These are phyloP conservation scores for Albatrellus sp. DNA, from an alignment of 1,284 basidiomycete genomes.

Conservation along the genomic window DNA sequence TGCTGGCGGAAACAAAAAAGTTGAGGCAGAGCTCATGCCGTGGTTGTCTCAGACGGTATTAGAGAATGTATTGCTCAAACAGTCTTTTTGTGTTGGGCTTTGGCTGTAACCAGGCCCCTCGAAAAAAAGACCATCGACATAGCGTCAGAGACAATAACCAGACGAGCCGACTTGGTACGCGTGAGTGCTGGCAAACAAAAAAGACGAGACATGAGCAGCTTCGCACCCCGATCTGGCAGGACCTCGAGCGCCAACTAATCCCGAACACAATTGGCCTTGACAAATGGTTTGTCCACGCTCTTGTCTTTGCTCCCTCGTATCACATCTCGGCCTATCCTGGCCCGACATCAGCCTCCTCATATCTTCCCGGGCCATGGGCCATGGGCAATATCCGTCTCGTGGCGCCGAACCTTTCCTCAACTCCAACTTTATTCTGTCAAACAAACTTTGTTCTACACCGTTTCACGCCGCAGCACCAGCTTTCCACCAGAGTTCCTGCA, in stretches of 20 bases:
- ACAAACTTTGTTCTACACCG: too few species aligned
- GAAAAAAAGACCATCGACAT: neutral
- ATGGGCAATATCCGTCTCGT: too few species aligned
- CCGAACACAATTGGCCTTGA: slow-evolving; percentile 7
- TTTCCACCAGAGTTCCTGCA: too few species aligned
- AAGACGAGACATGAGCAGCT: slow-evolving; percentile 5
- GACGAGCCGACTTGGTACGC: neutral
- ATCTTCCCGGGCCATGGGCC: too few species aligned
- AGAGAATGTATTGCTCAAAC: neutral
- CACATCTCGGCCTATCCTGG: too few species aligned
- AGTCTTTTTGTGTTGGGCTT: neutral
- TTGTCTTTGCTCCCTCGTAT: neutral
- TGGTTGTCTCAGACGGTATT: neutral
- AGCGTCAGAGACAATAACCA: slow-evolving; percentile 1
- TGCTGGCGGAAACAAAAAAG: neutral
- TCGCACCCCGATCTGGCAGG: slow-evolving; percentile 6
- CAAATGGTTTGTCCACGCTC: neutral
- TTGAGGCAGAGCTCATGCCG: neutral
- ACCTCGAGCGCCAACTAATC: neutral
- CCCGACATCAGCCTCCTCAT: too few species aligned
- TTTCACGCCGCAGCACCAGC: too few species aligned
- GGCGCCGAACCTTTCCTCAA: too few species aligned
- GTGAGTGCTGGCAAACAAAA: slow-evolving; percentile 7
- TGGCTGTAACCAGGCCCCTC: neutral
- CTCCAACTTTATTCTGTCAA: too few species aligned